Percentiles rank a stretch among this genome's conserved stretches.
Evolutionary conservation across 2,329 filamentous ascomycete species (phyloP).

Genomic region (Phialemoniopsis sp.): DNA sequence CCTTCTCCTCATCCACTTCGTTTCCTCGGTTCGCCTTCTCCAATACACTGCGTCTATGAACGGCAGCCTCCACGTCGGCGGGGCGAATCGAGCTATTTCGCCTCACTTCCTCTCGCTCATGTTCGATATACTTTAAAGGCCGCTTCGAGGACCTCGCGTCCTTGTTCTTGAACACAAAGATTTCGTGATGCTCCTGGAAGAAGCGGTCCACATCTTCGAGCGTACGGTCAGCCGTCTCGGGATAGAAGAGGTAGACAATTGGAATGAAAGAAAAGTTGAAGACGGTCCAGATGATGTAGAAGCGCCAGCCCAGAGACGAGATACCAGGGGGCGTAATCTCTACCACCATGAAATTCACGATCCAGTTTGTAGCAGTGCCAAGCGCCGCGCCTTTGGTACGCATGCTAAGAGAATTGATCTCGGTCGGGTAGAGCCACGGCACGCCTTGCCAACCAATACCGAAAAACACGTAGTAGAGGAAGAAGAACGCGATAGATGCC

Average conservation of each 20-base stretch:
- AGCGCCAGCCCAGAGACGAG: conserved; percentile 10
- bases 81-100: neutral
- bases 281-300: conserved; percentile 15
- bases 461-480: conserved; percentile 9
- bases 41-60: neutral
- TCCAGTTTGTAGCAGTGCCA: conserved; percentile 12
- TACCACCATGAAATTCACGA: conserved; percentile 13
- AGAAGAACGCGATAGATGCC: conserved; percentile 10
- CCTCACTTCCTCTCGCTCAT: conserved; percentile 16
- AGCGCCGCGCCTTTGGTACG: conserved; percentile 11
- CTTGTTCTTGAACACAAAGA: conserved; percentile 14
- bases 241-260: conserved; percentile 12
- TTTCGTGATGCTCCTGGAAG: conserved; percentile 17
- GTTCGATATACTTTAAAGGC: conserved; percentile 11
- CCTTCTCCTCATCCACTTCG: conserved; percentile 7
- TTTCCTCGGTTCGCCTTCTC: neutral
- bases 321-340: conserved; percentile 14
- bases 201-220: conserved; percentile 8
- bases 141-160: conserved; percentile 16
- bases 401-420: conserved; percentile 10
- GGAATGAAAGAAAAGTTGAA: conserved; percentile 16
- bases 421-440: conserved; percentile 7
- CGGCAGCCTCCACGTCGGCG: neutral
- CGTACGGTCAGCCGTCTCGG: neutral
- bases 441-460: conserved; percentile 6